Evolutionary conservation across 257 asterid species (phyloP), one percentile per base, ranked within the genome.

Genomic region (Jacaranda copaia): DNA sequence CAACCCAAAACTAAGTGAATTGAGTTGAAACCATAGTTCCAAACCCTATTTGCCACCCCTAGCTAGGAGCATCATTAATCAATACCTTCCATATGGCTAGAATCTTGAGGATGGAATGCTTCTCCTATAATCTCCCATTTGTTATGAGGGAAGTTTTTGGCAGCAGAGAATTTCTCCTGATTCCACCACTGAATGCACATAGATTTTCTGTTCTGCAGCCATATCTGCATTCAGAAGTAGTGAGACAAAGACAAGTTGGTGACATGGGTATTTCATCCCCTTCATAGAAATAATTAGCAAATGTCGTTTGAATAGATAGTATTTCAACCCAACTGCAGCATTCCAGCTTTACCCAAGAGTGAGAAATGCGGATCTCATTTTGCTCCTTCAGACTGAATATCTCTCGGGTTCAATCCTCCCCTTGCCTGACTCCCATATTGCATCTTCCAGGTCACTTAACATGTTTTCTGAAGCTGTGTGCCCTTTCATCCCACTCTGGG

Each of bases 361-460:
- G 40, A 40, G 59, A 40, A 9, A 15, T 19, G 43, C 5, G 43
- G 6, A 9, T 59, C 9, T 60, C 40, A n/a, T 40, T 35, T 12
- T 48, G 15, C 12, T 16, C 72, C 60, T 25, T 25, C 2, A 2
- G 32, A 25, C 32, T 25, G 32, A 42, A 81, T 49, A 57, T 73
- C 58, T 62, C 71, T 66, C 55, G 16, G 18, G 40, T 70, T 82
- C 49, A 36, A 75, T 48, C 59, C 82, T 62, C 84, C 15, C 62
- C 65, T 6, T 0, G 46, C 88, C 92, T 14, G 93, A 81, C 45
- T 73, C 89, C 82, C 79, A 81, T 66, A 68, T 78, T 43, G 53
- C 85, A 80, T 86, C 90, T 39, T 88, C 94, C 79, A 86, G 68
- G 70, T 89, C 92, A 78, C 87, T 83, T 7, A 73, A 81, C 10